These are phyloP conservation scores for Solanum bukasovii DNA, from an alignment of 257 asterid species.

Conservation along the genomic window DNA sequence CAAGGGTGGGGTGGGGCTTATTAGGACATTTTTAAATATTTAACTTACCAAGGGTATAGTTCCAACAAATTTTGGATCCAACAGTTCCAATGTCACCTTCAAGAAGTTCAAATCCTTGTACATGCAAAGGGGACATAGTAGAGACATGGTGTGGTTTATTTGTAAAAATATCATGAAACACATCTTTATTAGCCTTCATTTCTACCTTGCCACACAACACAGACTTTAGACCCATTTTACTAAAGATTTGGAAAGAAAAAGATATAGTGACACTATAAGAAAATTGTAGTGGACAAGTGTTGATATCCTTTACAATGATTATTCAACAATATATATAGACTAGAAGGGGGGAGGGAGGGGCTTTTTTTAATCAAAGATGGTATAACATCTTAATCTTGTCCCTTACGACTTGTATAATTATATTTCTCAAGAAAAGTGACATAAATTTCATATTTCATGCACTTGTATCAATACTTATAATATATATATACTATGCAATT, in stretches of 20 bases:
- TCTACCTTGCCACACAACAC: neutral
- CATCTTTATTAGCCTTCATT: neutral
- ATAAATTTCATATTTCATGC: neutral
- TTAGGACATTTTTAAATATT: too few species aligned
- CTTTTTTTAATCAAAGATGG: neutral
- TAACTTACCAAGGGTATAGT: too few species aligned
- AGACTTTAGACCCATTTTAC: neutral
- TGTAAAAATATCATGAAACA: conserved; percentile 5
- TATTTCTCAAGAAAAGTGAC: neutral
- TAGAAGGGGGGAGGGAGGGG: neutral
- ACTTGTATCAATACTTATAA: neutral
- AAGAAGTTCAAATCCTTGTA: conserved; percentile 2
- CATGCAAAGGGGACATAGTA: neutral
- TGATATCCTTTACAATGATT: too few species aligned
- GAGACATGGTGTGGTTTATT: conserved; percentile 12
- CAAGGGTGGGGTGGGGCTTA: too few species aligned
- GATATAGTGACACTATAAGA: too few species aligned
- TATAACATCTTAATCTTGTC: neutral
- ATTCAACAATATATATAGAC: neutral
- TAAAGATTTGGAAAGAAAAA: neutral
- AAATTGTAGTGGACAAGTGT: too few species aligned
- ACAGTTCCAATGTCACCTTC: conserved; percentile 2
- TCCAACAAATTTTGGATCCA: conserved; percentile 9
- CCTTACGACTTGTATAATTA: neutral
- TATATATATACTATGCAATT: too few species aligned